Evolutionary conservation across 2,329 filamentous ascomycete genomes (phyloP), one percentile per base, ranked within the genome.

Genomic region (Cercospora canescens): DNA sequence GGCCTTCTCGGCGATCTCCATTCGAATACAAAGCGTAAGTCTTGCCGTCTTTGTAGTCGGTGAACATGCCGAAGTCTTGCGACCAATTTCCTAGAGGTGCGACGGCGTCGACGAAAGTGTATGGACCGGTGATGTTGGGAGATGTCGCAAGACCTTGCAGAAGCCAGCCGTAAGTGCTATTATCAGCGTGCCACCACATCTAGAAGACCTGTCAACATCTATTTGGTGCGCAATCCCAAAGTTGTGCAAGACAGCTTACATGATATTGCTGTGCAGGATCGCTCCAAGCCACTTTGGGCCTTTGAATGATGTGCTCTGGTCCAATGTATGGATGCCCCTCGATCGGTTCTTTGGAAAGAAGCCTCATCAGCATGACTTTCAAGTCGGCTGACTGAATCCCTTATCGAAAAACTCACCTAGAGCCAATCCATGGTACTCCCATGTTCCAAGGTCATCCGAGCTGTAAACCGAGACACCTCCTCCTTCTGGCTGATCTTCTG

Each of bases 101-200:
- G 0, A 81, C 83, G 1, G 85, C 86, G 45, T 84, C 80, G 14
- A 86, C 78, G 65, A 87, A 87, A 1, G 72, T 80, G 72, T 87
- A 88, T 0, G 86, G 86, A 0, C 86, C 86, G 0, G 78, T 79
- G 62, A 86, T 83, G 30, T 80, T 82, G 62, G 85, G 81, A 0
- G 85, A 81, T 1, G 82, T 82, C 3, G 86, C 86, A 35, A 87
- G 78, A 0, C 86, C 86, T 75, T 88, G 86, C 0, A 87, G 80
- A 0, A 88, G 80, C 69, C 82, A 80, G 8, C 84, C 84, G 66
- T 88, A 88, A 0, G 81, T 84, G 6, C 81, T 81, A 66, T 88
- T 86, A 66, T 88, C 86, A 32, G 86, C 86, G 67, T 88, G 86
- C 86, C 86, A 88, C 81, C 84, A 84, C 84, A 86, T 85, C 58